Evolutionary conservation across 2,329 filamentous ascomycete genomes (phyloP), one percentile per base, ranked within the genome.

Genomic region (Claviceps sp.): DNA sequence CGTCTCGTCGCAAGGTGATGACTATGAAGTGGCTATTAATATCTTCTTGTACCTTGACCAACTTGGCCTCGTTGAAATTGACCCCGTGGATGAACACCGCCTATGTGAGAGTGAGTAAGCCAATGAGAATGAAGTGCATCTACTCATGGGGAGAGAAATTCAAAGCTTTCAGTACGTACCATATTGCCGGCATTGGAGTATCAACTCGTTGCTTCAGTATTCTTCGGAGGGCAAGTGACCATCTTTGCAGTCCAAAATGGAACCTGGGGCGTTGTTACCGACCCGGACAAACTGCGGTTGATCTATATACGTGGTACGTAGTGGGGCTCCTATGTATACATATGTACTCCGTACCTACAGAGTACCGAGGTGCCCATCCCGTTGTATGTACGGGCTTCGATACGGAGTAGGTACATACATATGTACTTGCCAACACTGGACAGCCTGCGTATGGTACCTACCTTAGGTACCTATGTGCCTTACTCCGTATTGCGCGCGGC

Each of bases 1-100:
- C 23, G 43, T 8, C 16, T 46, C 26, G 22, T 11, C 9, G 43
- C 4, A 9, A 36, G 26, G 26, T 4, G 44, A 5, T 3, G 23
- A n/a, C 6, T 14, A 13, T 13, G 40, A 4, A 39, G 4, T 14
- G 37, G 49, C 54, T 49, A 50, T 22, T 23, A 29, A 17, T 11
- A 26, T 23, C 42, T 5, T 42, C 53, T 67, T 80, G 29, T 34
- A 88, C 88, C 76, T 86, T 85, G 66, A 97, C 84, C 64, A 96
- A 79, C 68, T 84, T 83, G 62, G 75, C 72, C 72, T 95, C 90
- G 60, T 80, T 73, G 74, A 97, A 96, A 73, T 86, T 90, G 73
- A 87, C 76, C 62, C 88, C 87, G 64, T 91, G 77, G 62, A 97
- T 83, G 74, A 93, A 87, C 63, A 90, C 85, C 63, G 90, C 85